Evolutionary conservation across 2,329 filamentous ascomycete genomes (phyloP), one percentile per base, ranked within the genome.

Genomic region (Aspergillus novoparasiticus): DNA sequence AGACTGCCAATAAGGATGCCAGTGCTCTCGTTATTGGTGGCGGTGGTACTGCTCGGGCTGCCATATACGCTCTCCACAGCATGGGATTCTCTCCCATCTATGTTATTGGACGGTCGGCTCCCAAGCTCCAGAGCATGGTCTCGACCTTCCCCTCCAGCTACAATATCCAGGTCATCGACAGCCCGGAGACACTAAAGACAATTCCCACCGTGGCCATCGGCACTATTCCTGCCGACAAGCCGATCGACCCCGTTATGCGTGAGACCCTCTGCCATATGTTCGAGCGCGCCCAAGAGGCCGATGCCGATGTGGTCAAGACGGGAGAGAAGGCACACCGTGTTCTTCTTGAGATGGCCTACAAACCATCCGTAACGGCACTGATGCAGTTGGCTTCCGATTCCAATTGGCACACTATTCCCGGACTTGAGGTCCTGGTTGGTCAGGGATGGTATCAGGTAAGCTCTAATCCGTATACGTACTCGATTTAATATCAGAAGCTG

Each of bases 281-380:
- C 66, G 69, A 75, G 62, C 73, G 73, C 11, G 78, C 80, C 6
- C 78, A 82, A 19, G 72, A 88, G 39, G 74, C 88, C n/a, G 79
- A 81, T 62, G 64, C 75, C 69, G 66, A 76, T 72, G 64, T 72
- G 60, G 71, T 75, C 72, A 66, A 75, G 57, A 67, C 73, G 11
- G 69, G 69, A 8, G 75, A 75, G 28, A 78, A 79, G 58, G 78
- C 78, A 6, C 79, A 78, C 30, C 85, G 86, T 23, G 86, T 95
- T 14, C 79, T 98, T 64, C 80, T 98, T 4, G 95, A 99, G 78
- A 97, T 99, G 94, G 94, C 95, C 2, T 99, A 99, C 79, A 96
- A 94, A 78, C 95, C 95, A 23, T 83, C 86, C 0, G 85, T 91
- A 58, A 99, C 95, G 5, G 87, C 90, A 9, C 79, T 97, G 68